Evolutionary conservation across 202 grass and related monocot species (phyloP).

Genomic region (Miscanthus sacchariflorus): DNA sequence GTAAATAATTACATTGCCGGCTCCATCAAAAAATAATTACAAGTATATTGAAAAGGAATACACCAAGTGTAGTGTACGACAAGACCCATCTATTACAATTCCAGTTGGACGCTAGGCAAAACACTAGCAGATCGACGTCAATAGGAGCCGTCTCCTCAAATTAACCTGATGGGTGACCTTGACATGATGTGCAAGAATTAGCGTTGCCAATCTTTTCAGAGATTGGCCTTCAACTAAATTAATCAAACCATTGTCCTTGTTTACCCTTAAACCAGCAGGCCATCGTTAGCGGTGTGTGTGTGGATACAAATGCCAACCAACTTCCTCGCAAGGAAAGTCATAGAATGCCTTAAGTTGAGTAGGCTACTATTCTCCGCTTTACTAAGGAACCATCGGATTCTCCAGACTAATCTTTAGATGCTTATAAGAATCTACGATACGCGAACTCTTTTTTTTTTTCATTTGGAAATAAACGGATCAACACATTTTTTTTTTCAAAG

Average conservation of each 20-base stretch:
- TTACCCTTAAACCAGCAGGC: constrained; percentile 8
- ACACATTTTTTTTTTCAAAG: background rate
- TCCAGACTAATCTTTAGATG: no score
- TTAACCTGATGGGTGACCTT: constrained; percentile 20
- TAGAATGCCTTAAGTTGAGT: background rate
- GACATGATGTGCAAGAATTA: constrained; percentile 30
- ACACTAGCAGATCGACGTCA: background rate
- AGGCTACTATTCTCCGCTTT: no score
- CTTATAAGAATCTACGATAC: no score
- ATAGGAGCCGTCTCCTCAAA: constrained; percentile 10
- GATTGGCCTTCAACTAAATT: constrained; percentile 33
- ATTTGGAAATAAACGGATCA: background rate
- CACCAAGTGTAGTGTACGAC: background rate
- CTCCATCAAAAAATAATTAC: background rate
- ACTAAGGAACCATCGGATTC: no score
- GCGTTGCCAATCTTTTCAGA: constrained; percentile 27
- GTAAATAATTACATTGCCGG: background rate
- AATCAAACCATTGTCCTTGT: background rate
- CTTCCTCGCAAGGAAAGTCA: background rate
- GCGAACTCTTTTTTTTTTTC: background rate
- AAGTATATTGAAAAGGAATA: constrained; percentile 6
- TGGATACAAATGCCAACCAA: constrained; percentile 7
- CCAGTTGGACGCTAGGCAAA: constrained; percentile 34
- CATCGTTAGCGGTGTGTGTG: background rate
- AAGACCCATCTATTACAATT: constrained; percentile 7